Evolutionary conservation across 2,329 filamentous ascomycete genomes (phyloP).

Genomic region (Zarea fungicola): DNA sequence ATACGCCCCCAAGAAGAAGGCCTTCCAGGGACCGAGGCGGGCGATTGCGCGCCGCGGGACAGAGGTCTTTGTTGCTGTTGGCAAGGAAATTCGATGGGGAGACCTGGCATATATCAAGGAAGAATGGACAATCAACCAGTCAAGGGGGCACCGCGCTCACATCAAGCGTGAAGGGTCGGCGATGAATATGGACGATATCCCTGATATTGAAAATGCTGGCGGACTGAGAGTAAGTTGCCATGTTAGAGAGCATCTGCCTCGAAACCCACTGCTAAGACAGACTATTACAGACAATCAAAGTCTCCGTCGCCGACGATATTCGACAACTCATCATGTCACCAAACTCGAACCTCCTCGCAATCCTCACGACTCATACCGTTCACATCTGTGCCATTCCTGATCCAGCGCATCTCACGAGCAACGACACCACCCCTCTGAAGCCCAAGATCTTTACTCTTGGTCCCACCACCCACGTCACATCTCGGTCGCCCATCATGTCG

Average conservation of each 20-base stretch:
- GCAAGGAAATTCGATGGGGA: conserved; percentile 88
- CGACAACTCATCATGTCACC: conserved; percentile 82
- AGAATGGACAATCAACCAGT: conserved; percentile 30
- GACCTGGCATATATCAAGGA: conserved; percentile 78
- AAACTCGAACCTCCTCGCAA: conserved; percentile 72
- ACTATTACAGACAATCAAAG: conserved; percentile 60
- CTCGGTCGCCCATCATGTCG: conserved; percentile 73
- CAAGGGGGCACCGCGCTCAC: conserved; percentile 28
- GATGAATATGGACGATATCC: conserved; percentile 28
- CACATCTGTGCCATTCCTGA: conserved; percentile 85
- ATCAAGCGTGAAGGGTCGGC: conserved; percentile 46
- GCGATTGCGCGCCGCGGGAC: conserved; percentile 78
- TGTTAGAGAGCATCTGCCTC: too few species aligned
- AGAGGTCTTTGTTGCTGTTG: conserved; percentile 83
- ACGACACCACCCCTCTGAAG: conserved; percentile 64
- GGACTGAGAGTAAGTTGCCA: conserved; percentile 33
- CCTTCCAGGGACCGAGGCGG: conserved; percentile 45
- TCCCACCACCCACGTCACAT: conserved; percentile 84
- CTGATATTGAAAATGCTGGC: conserved; percentile 22
- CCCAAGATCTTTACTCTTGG: conserved; percentile 88
- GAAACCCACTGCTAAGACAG: too few species aligned
- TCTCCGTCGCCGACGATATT: conserved; percentile 75
- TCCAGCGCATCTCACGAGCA: conserved; percentile 65
- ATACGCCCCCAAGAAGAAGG: conserved; percentile 39
- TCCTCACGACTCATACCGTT: conserved; percentile 81